Percentiles rank a stretch among this genome's conserved stretches.
Evolutionary conservation across 2,329 filamentous ascomycete genomes (phyloP).

Genomic region (Drechslerella dactyloides): DNA sequence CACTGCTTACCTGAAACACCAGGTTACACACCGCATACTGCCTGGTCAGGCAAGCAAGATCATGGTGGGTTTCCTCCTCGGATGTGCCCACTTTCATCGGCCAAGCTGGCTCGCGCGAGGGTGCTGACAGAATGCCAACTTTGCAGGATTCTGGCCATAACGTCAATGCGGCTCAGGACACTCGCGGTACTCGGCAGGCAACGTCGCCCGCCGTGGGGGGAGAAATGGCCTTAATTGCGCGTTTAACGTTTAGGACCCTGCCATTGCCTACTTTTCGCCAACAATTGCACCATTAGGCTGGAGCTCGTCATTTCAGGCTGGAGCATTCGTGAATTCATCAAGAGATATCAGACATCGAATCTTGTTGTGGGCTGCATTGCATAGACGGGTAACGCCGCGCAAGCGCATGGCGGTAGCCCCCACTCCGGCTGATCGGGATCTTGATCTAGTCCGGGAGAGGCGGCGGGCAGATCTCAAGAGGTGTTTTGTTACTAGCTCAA

Average conservation of each 20-base stretch:
- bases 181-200: neutral
- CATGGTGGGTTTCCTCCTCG: conserved; percentile 12
- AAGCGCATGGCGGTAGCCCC: neutral
- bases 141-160: too few species aligned
- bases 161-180: neutral
- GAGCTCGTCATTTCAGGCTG: neutral
- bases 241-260: neutral
- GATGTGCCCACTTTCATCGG: conserved; percentile 17
- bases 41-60: conserved; percentile 32
- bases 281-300: conserved; percentile 2
- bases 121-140: neutral
- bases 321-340: neutral
- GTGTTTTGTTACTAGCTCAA: too few species aligned
- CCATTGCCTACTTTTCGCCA: neutral
- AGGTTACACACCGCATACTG: conserved; percentile 29
- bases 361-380: neutral
- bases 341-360: neutral
- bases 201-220: neutral
- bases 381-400: neutral
- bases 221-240: neutral
- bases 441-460: neutral
- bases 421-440: conserved; percentile 4
- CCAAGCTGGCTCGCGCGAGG: conserved; percentile 12
- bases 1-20: conserved; percentile 40
- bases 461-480: too few species aligned